These are phyloP conservation scores for Trichophyton benhamiae DNA, from an alignment of 2,329 filamentous ascomycete species.

Conservation along the genomic window DNA sequence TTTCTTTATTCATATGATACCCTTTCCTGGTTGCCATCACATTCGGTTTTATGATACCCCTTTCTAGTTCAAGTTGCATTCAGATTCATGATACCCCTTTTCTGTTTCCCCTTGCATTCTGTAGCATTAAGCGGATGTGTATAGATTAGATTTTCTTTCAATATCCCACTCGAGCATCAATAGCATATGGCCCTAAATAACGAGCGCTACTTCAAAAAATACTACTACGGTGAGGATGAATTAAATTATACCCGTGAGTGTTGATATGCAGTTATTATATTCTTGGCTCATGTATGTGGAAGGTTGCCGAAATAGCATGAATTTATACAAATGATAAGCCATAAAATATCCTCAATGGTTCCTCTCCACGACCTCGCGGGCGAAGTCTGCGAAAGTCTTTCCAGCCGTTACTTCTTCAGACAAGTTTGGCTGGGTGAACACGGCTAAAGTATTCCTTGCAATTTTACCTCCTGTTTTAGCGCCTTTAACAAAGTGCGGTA, in stretches of 20 bases:
- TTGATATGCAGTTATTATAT: neutral
- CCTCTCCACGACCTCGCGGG: slow-evolving; percentile 67
- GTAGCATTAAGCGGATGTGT: no score
- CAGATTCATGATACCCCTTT: no score
- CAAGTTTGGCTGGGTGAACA: slow-evolving; percentile 95
- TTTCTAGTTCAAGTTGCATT: no score
- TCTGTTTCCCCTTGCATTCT: no score
- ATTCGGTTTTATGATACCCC: no score
- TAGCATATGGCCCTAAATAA: no score
- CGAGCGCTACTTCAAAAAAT: no score
- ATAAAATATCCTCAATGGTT: slow-evolving; percentile 41
- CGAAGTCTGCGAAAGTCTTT: slow-evolving; percentile 60
- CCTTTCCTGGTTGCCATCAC: no score
- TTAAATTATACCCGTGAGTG: no score
- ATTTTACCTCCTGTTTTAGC: slow-evolving; percentile 49
- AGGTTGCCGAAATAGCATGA: neutral
- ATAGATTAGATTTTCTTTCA: no score
- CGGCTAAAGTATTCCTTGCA: slow-evolving; percentile 78
- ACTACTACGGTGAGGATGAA: neutral
- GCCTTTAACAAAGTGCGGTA: slow-evolving; percentile 88
- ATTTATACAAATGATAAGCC: neutral
- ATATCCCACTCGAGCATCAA: no score
- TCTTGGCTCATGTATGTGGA: neutral
- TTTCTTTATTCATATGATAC: neutral
- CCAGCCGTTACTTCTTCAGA: slow-evolving; percentile 57